A percentile compares a stretch with the other conserved stretches of the same genome.
Evolutionary conservation across 441 rosid genomes (phyloP).

Genomic region (Pelargonium cotyledonis): DNA sequence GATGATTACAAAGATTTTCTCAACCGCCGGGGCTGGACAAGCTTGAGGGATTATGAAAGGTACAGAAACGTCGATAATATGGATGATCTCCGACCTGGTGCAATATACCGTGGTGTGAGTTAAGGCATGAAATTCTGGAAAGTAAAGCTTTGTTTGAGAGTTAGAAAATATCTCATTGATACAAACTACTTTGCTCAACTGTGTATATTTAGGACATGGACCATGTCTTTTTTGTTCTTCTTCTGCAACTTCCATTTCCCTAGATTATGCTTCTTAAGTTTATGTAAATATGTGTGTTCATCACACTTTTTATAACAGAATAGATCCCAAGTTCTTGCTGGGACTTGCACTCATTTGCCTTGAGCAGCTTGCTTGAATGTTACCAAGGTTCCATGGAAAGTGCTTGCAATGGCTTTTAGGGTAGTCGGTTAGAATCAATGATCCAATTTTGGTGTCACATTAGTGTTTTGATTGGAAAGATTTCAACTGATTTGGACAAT

Average conservation of each 20-base stretch:
- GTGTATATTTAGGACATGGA: background rate
- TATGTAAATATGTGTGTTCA: background rate
- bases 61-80: slow-evolving; percentile 68
- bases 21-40: slow-evolving; percentile 63
- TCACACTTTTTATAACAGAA: background rate
- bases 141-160: background rate
- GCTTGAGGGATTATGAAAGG: slow-evolving; percentile 75
- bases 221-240: background rate
- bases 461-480: no score
- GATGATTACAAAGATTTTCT: slow-evolving; percentile 83
- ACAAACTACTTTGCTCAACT: background rate
- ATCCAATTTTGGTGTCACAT: no score
- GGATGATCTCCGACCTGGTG: slow-evolving; percentile 88
- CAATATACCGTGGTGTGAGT: slow-evolving; percentile 61
- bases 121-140: slow-evolving; percentile 22
- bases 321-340: no score
- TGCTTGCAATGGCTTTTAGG: no score
- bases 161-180: background rate
- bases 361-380: background rate
- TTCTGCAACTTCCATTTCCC: background rate
- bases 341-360: background rate
- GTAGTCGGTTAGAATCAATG: no score
- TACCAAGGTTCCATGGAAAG: background rate
- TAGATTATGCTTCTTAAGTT: background rate
- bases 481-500: no score